Percentiles rank a stretch among this genome's conserved stretches.
Conservation (phyloP, 495 filamentous ascomycete genomes). For the Coniosporium apollinis region DNA sequence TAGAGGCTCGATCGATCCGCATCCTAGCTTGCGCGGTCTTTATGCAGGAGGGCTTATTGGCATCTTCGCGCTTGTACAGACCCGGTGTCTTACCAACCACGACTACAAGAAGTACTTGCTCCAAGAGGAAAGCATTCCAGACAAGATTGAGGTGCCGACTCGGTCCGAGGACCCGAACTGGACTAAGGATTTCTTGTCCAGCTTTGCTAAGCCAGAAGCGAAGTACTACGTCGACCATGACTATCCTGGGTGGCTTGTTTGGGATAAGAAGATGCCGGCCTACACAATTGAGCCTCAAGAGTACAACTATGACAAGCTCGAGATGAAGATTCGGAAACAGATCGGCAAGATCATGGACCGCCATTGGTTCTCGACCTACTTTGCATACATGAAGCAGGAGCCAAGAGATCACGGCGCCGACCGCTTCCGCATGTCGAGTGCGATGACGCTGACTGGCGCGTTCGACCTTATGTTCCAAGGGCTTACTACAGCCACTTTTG, state of each 20-base stretch:
- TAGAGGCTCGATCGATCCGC: slow-evolving; percentile 69
- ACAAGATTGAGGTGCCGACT: slow-evolving; percentile 58
- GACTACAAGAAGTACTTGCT: slow-evolving; percentile 70
- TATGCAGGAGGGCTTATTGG: slow-evolving; percentile 67
- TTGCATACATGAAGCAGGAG: slow-evolving; percentile 90
- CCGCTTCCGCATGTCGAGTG: slow-evolving; percentile 74
- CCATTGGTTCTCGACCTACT: slow-evolving; percentile 76
- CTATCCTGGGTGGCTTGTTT: slow-evolving; percentile 94
- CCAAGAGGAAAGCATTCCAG: slow-evolving; percentile 54
- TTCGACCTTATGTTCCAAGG: slow-evolving; percentile 74
- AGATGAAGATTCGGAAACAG: slow-evolving; percentile 55
- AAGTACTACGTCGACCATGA: slow-evolving; percentile 85
- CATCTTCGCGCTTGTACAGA: slow-evolving; percentile 67
- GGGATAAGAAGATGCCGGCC: slow-evolving; percentile 69
- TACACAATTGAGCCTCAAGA: slow-evolving; percentile 39
- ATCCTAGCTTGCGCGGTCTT: slow-evolving; percentile 67
- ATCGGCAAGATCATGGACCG: slow-evolving; percentile 67
- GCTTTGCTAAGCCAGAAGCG: slow-evolving; percentile 63
- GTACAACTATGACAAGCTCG: slow-evolving; percentile 57
- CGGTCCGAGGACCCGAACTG: slow-evolving; percentile 54
- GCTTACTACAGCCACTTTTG: slow-evolving; percentile 56
- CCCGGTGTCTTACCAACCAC: slow-evolving; percentile 71
- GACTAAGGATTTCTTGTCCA: slow-evolving; percentile 58
- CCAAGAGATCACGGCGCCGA: slow-evolving; percentile 70
- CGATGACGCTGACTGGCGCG: slow-evolving; percentile 67